Evolutionary conservation across 2,329 filamentous ascomycete species (phyloP), one percentile per base, ranked within the genome.

Genomic region (Exophiala aquamarina): DNA sequence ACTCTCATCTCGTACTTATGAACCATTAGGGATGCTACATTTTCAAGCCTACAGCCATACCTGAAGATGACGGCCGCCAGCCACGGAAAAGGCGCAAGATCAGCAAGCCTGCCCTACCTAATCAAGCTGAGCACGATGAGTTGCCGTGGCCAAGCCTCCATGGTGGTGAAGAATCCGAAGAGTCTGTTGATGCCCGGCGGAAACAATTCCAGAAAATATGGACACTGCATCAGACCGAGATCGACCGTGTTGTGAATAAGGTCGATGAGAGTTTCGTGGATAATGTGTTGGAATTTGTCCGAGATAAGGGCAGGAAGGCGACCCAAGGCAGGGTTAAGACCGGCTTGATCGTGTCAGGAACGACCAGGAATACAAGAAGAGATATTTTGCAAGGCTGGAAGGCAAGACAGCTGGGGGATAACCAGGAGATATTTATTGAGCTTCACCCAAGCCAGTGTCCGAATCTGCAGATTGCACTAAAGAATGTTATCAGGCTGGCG

Each of bases 1-100:
- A 9, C 14, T 18, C 19, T 14, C 17, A 43, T 19, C 13, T 7
- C 20, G 21, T 15, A 38, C 42, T 33, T 23, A 47, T 26, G 11
- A 5, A 41, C 18, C n/a, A 17, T 18, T 45, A 55, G 56, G 50
- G 44, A 14, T 59, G 57, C 44, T 60, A 58, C 47, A 50, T 58
- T 43, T 59, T 55, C 40, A 49, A 50, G 28, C 47, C 52, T 14
- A 13, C 44, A 13, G 17, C 7, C 13, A 7, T 17, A 10, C 19
- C 21, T 10, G 21, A 29, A 4, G 44, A 17, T 21, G 39, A 23
- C 35, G 31, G 40, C 18, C 44, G 69, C 39, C 73, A 77, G 31
- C 76, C 81, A 20, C 61, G 74, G 28, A 86, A 87, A 63, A 73
- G 77, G 47, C 74, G 81, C 44, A 82, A 76, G 60, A 68, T 80